Conservation (phyloP, 129 eudicot genomes). For the Artemisia annua region DNA sequence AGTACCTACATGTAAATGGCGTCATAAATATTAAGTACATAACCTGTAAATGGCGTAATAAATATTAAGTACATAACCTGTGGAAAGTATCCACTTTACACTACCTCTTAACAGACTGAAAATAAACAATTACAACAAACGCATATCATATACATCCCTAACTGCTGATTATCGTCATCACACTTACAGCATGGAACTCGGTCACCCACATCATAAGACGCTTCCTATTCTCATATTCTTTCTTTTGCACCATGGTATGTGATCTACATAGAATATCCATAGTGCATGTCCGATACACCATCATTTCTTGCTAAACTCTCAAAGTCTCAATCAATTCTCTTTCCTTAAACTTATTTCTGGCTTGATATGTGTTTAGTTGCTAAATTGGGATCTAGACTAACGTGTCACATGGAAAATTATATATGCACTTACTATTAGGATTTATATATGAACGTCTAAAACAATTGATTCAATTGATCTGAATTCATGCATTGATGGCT, state of each 20-base stretch:
- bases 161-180: no score
- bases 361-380: not conserved
- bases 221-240: not conserved
- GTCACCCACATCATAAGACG: no score
- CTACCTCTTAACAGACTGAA: no score
- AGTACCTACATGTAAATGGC: no score
- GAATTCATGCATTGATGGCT: slow-evolving; percentile 3
- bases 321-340: slow-evolving; percentile 4
- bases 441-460: slow-evolving; percentile 1
- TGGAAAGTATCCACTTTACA: no score
- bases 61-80: no score
- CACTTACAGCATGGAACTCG: no score
- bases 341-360: slow-evolving; percentile 5
- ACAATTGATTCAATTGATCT: not conserved
- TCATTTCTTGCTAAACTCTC: slow-evolving; percentile 6
- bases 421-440: not conserved
- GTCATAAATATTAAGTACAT: no score
- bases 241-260: slow-evolving; percentile 14
- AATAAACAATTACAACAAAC: no score
- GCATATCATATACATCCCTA: no score
- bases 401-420: slow-evolving; percentile 12
- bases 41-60: no score
- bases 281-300: slow-evolving; percentile 11
- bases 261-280: not conserved
- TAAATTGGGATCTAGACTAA: slow-evolving; percentile 7